Evolutionary conservation across 805 yeast species (phyloP), one percentile per base, ranked within the genome.

Genomic region (Kluyveromyces dobzhanskii): DNA sequence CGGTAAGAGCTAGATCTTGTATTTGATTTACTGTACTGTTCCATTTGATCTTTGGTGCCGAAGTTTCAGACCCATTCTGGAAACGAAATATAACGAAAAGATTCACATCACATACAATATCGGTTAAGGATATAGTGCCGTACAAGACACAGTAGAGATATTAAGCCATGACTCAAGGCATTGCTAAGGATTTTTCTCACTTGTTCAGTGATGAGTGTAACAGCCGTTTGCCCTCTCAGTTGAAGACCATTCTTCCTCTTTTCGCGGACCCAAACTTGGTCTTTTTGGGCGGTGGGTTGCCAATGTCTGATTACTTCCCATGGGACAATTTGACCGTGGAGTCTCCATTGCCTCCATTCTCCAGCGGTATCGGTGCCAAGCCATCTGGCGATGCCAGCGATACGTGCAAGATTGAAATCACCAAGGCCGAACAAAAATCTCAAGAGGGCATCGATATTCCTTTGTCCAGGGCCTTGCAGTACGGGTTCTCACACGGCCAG

Each of bases 201-300:
- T 71, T 76, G 46, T 70, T 83, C 44, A 85, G 95, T 19, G 76
- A 67, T 3, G 97, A 90, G 65, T 77, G 96, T 29, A 71, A 71
- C 46, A 65, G 80, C 12, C 81, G 97, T 66, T 66, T 71, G 36
- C 76, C 81, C 26, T 86, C 96, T 10, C 80, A 85, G 11, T 72
- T 90, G 63, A 90, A 92, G 66, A 65, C 76, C 29, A 94, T 94
- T 13, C 85, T 90, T 70, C 78, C 77, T 56, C 81, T 83, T 67
- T 81, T 68, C 54, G 66, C 68, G 31, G 71, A 75, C 46, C 95
- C 95, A 25, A 76, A 80, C 38, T 70, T 92, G 56, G 78, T 86
- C 41, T 88, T 87, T 57, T 73, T 90, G 40, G 97, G 97, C 40
- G 98, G 97, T 52, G 98, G 98, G 6, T 73, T 90, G 51, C 98